Evolutionary conservation across 1,139 yeast genomes (phyloP).

Genomic region (Blastobotrys serpentis): DNA sequence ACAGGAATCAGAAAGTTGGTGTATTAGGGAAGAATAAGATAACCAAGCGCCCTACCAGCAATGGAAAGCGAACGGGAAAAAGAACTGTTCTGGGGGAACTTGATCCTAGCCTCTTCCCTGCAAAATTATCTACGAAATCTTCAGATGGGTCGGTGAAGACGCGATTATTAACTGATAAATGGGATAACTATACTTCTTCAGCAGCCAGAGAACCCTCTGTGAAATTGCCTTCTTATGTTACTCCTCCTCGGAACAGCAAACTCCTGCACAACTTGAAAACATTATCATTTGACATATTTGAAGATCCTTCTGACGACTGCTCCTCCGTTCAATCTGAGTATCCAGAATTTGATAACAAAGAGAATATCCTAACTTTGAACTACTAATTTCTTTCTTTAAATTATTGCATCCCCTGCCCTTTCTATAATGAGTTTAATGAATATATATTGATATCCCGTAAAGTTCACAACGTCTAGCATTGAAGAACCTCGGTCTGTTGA

Average conservation of each 20-base stretch:
- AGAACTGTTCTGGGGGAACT: neutral
- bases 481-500: too few species aligned
- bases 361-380: neutral
- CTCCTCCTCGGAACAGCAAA: slow-evolving; percentile 9
- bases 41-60: slow-evolving; percentile 4
- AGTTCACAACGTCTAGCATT: too few species aligned
- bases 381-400: neutral
- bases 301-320: neutral
- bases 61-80: neutral
- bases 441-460: neutral
- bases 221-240: slow-evolving; percentile 2
- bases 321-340: neutral
- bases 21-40: neutral
- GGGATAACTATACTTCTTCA: slow-evolving; percentile 1
- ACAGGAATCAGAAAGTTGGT: slow-evolving; percentile 7
- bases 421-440: slow-evolving; percentile 3
- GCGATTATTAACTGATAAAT: neutral
- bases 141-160: neutral
- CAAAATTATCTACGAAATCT: neutral
- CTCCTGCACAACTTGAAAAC: neutral
- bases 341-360: slow-evolving; percentile 1
- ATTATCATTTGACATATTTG: slow-evolving; percentile 1
- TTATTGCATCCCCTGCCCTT: slow-evolving; percentile 5
- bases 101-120: neutral
- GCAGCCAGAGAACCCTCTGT: neutral